phyloP scores from a whole-genome alignment of 108 stramenopile species.

The Epipyxis sp. region DNA sequence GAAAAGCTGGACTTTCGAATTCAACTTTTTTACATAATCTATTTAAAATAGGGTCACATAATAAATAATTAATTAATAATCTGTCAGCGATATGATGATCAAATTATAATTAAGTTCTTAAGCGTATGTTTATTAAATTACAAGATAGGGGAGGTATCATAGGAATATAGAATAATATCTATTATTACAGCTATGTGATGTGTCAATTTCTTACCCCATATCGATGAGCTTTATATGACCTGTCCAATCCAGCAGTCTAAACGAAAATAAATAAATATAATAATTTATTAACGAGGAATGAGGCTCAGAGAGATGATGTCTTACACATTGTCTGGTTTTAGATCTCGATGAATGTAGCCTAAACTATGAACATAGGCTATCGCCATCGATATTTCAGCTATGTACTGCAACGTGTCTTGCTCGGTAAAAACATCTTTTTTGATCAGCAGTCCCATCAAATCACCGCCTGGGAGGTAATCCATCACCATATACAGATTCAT shows the following conservation, averaged over 20 bases:
- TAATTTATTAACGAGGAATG: neutral
- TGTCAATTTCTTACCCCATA: constrained; percentile 76
- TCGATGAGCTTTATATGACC: constrained; percentile 99
- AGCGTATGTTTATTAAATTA: no score
- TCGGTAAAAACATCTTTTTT: constrained; percentile 67
- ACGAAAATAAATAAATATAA: neutral
- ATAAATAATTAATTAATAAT: no score
- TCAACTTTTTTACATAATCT: constrained; percentile 96
- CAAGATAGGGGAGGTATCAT: no score
- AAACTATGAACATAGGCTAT: constrained; percentile 69
- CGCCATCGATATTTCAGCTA: constrained; percentile 12
- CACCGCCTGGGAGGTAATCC: constrained; percentile 98
- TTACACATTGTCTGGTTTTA: constrained; percentile 97
- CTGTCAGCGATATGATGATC: no score
- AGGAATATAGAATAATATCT: no score
- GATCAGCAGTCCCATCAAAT: constrained; percentile 93
- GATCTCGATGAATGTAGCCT: constrained; percentile 95
- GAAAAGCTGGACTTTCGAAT: no score
- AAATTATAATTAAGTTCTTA: no score
- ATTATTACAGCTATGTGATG: no score
- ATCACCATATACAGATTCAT: constrained; percentile 69
- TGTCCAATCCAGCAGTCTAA: constrained; percentile 77
- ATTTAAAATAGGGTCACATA: no score
- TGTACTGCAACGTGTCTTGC: constrained; percentile 56
- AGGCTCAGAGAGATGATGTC: neutral